phyloP scores from a whole-genome alignment of 148 eudicot species.

The Cornus florida region DNA sequence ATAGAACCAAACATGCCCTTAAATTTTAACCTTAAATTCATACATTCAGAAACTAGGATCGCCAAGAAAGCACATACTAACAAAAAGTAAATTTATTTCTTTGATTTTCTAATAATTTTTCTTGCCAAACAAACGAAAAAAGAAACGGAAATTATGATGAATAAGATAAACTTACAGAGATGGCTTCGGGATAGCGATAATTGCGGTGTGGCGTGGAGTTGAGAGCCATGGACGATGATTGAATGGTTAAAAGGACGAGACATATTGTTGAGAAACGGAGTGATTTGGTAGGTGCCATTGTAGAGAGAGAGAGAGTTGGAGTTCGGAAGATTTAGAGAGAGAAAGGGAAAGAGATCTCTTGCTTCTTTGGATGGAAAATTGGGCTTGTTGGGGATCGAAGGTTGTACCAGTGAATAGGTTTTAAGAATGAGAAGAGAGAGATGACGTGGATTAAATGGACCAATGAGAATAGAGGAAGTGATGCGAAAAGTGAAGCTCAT shows the following conservation, averaged over 20 bases:
- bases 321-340: background rate
- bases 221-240: slow-evolving; percentile 34
- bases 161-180: slow-evolving; percentile 42
- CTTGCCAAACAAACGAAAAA: background rate
- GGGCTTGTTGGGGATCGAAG: background rate
- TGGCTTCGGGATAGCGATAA: slow-evolving; percentile 47
- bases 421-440: background rate
- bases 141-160: background rate
- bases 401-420: background rate
- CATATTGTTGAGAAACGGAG: background rate
- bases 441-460: slow-evolving; percentile 32
- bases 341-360: background rate
- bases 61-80: background rate
- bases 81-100: background rate
- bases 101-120: background rate
- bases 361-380: background rate
- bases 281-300: background rate
- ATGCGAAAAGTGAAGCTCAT: slow-evolving; percentile 8
- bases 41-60: background rate
- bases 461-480: slow-evolving; percentile 20
- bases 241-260: background rate
- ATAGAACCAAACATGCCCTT: no score
- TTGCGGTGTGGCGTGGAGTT: slow-evolving; percentile 38
- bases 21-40: no score
- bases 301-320: background rate